These are phyloP conservation scores for Phascolomyces articulosus DNA, from an alignment of 371 early-diverging fungal species.

Conservation along the genomic window DNA sequence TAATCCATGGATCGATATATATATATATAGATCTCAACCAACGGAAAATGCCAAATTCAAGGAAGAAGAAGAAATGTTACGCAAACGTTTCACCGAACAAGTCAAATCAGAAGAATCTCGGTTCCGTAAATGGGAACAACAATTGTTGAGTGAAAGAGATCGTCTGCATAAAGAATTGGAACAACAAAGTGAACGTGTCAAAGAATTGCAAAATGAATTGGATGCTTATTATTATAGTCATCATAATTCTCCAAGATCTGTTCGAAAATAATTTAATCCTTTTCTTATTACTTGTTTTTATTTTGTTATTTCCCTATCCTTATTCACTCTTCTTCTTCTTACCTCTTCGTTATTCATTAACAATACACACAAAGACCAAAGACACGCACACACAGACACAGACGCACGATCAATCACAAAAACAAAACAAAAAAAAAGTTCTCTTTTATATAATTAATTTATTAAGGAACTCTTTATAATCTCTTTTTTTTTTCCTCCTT, in stretches of 20 bases:
- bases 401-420: too few relatives aligned
- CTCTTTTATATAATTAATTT: too few relatives aligned
- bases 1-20: too few relatives aligned
- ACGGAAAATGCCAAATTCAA: conserved; percentile 89
- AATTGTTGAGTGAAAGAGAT: conserved; percentile 88
- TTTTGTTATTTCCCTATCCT: too few relatives aligned
- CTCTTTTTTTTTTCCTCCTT: too few relatives aligned
- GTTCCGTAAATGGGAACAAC: conserved; percentile 97
- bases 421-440: too few relatives aligned
- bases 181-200: conserved; percentile 86
- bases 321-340: too few relatives aligned
- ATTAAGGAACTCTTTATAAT: too few relatives aligned
- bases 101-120: conserved; percentile 91
- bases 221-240: conserved; percentile 52
- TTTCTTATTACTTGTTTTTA: too few relatives aligned
- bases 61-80: conserved; percentile 92
- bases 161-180: conserved; percentile 96
- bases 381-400: too few relatives aligned
- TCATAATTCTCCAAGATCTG: conserved; percentile 38
- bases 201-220: conserved; percentile 85
- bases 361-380: too few relatives aligned
- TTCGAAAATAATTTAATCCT: conserved; percentile 28
- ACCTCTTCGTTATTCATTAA: too few relatives aligned
- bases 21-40: conserved; percentile 7
- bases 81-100: conserved; percentile 93